phyloP scores from a whole-genome alignment of 345 rosid genomes.

The Trapa bicornis region DNA sequence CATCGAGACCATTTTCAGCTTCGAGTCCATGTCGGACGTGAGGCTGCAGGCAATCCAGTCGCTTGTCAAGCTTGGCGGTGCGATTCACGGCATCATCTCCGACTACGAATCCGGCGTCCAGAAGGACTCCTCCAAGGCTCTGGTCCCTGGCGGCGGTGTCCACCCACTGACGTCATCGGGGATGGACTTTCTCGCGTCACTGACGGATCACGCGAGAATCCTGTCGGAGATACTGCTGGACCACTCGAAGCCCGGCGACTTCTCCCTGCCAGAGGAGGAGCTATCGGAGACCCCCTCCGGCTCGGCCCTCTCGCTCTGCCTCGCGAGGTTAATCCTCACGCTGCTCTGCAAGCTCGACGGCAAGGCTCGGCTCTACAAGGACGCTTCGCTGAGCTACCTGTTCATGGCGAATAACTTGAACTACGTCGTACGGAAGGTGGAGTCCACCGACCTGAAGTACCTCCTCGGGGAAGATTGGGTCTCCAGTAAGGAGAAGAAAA shows the following conservation, averaged over 20 bases:
- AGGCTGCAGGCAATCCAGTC: slow-evolving; percentile 43
- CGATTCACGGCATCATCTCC: slow-evolving; percentile 25
- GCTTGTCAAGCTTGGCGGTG: slow-evolving; percentile 41
- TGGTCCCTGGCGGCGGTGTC: slow-evolving; percentile 51
- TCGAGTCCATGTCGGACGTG: slow-evolving; percentile 37
- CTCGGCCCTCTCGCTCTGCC: slow-evolving; percentile 27
- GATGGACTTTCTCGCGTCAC: slow-evolving; percentile 54
- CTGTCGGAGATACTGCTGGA: slow-evolving; percentile 51
- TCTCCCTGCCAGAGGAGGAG: slow-evolving; percentile 45
- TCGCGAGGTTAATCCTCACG: slow-evolving; percentile 60
- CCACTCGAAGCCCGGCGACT: slow-evolving; percentile 25
- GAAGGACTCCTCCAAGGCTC: slow-evolving; percentile 36
- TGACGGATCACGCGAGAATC: slow-evolving; percentile 34
- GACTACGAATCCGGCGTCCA: slow-evolving; percentile 48
- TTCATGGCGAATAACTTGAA: slow-evolving; percentile 80
- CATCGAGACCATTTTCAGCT: slow-evolving; percentile 49
- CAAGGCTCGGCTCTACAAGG: slow-evolving; percentile 53
- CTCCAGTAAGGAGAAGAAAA: slow-evolving; percentile 32
- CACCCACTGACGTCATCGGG: slow-evolving; percentile 53
- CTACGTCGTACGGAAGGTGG: slow-evolving; percentile 43
- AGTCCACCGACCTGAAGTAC: slow-evolving; percentile 29
- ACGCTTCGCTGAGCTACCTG: slow-evolving; percentile 55
- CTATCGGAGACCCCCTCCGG: slow-evolving; percentile 18
- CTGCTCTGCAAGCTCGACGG: slow-evolving; percentile 74
- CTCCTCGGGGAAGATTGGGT: slow-evolving; percentile 80